Base-by-base conservation (phyloP, 1,284 basidiomycete genomes). In the Irpex sp. region DNA sequence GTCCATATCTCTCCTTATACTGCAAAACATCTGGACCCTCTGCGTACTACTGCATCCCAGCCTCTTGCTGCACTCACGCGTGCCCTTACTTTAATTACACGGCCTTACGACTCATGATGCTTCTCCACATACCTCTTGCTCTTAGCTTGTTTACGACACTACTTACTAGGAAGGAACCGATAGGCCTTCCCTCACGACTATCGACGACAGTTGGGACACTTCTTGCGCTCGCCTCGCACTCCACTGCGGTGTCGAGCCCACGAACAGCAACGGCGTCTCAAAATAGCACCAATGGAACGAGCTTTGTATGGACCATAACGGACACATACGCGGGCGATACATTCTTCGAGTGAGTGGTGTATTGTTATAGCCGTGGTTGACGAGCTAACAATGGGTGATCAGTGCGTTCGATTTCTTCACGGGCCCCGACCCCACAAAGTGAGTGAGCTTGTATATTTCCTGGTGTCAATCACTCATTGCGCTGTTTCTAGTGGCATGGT, bases 401-500 rank as follows among this genome's bases (percentile, higher is more conserved):
- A 89, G 88, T 61, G 76, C 76, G 35, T 90, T 83, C 66, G 67
- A 75, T 37, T 91, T 90, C 72, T 90, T 82, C 70, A 83, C 77
- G 5, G 83, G 76, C 35, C 17, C 68, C 3, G 89, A 91, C 74
- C 89, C 89, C 50, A 91, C 89, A 36, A 78, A 87, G 87, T 87
- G 70, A 64, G 83, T 76, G 47, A 31, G 15, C 36, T 6, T 54
- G 61, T 31, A 63, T 39, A 35, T 51, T 57, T 55, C 15, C 9
- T 39, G 47, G 37, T 47, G 26, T 58, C 68, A 66, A 65, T 70
- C 57, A 53, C 58, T 58, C 46, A 63, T 59, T n/a, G 33, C 61
- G 26, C 19, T 50, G 15, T 49, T 51, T 26, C 57, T 63, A 87
- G 88, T 71, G 88, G 88, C 57, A 77, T 77, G 60, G 87, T 89